Conservation (phyloP, 805 yeast species). For the Teunomyces barrocoloradensis region DNA sequence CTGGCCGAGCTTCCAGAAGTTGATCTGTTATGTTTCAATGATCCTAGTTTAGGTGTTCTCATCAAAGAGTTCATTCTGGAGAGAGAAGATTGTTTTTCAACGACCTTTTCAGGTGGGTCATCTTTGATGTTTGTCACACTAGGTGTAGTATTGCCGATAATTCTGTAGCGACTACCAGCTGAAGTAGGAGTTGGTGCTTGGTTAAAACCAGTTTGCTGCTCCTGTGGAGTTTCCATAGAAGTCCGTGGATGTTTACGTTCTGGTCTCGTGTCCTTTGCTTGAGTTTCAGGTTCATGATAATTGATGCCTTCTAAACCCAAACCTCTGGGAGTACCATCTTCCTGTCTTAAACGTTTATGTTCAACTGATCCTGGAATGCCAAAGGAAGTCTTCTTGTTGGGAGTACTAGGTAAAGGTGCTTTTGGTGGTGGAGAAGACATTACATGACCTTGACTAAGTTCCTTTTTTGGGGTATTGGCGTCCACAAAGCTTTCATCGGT, state of each 20-base stretch:
- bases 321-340: constrained; percentile 30
- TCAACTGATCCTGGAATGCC: constrained; percentile 14
- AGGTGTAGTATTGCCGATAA: constrained; percentile 19
- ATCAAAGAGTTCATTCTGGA: constrained; percentile 29
- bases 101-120: not conserved
- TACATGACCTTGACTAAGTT: not conserved
- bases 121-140: constrained; percentile 32
- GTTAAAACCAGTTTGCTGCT: not conserved
- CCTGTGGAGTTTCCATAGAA: constrained; percentile 2
- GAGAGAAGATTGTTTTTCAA: constrained; percentile 8
- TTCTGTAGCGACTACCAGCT: constrained; percentile 5
- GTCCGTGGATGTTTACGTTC: constrained; percentile 2
- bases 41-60: constrained; percentile 28
- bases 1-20: constrained; percentile 29
- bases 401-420: constrained; percentile 29
- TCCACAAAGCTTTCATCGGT: constrained; percentile 12
- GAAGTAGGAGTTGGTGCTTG: constrained; percentile 2
- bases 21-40: constrained; percentile 41
- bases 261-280: not conserved
- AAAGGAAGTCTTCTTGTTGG: constrained; percentile 13
- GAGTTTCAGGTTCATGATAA: constrained; percentile 11
- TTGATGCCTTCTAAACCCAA: constrained; percentile 40
- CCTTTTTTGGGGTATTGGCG: constrained; percentile 15
- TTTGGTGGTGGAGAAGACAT: constrained; percentile 41
- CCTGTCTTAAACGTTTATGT: constrained; percentile 2